phyloP scores from a whole-genome alignment of 2,329 filamentous ascomycete species.

The Botrytis squamosa region DNA sequence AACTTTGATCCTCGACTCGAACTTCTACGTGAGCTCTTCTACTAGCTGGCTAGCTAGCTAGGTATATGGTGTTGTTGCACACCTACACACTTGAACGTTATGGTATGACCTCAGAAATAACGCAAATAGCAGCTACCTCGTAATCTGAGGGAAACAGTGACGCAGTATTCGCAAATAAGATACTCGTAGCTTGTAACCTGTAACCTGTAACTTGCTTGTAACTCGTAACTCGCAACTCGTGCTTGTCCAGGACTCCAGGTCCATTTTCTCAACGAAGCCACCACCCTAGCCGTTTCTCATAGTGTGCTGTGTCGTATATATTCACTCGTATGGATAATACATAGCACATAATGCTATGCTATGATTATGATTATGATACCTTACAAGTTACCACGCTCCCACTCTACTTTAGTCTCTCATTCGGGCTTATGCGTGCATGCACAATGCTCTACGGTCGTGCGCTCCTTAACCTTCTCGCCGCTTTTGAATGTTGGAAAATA shows the following conservation, averaged over 20 bases:
- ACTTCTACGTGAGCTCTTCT: background rate
- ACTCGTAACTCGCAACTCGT: background rate
- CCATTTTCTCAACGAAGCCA: conserved; percentile 1
- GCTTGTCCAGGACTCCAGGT: background rate
- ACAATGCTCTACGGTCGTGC: conserved; percentile 23
- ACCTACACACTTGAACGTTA: background rate
- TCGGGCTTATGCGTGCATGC: conserved; percentile 35
- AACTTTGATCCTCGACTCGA: background rate
- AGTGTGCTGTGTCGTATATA: conserved; percentile 11
- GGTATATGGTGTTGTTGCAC: background rate
- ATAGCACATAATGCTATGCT: background rate
- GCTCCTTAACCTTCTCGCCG: conserved; percentile 6
- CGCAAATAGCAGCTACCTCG: background rate
- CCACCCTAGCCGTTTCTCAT: conserved; percentile 9
- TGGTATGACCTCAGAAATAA: background rate
- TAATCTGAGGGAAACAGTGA: conserved; percentile 1
- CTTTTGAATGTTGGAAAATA: background rate
- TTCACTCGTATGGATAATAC: conserved; percentile 14
- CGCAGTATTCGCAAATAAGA: background rate
- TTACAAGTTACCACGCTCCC: conserved; percentile 3
- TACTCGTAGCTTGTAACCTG: background rate
- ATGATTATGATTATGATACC: conserved; percentile 18
- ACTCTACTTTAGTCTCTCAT: conserved; percentile 12
- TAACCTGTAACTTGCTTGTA: background rate
- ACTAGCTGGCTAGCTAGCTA: background rate